phyloP scores from a whole-genome alignment of 192 early-diverging fungal genomes.

The Kappamyces sp. region DNA sequence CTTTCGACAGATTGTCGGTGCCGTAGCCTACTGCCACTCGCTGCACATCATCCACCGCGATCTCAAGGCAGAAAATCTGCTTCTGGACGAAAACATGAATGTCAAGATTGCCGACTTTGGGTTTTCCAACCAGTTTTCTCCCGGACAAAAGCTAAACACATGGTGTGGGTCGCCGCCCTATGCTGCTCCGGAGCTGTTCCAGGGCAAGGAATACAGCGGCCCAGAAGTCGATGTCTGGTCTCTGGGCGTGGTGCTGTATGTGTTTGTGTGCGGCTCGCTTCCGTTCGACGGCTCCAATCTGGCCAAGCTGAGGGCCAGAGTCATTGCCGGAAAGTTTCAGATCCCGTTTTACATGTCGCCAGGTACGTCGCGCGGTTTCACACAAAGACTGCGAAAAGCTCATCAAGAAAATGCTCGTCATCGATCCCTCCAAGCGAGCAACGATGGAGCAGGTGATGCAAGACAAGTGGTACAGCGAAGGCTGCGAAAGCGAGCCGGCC shows the following conservation, averaged over 20 bases:
- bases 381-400: conserved; percentile 47
- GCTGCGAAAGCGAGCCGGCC: conserved; percentile 39
- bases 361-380: conserved; percentile 25
- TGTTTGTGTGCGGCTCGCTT: conserved; percentile 67
- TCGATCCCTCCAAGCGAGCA: conserved; percentile 50
- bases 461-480: conserved; percentile 53
- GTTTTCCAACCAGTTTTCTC: conserved; percentile 55
- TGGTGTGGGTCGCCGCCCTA: conserved; percentile 61
- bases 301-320: conserved; percentile 44
- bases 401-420: conserved; percentile 50
- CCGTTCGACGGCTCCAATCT: conserved; percentile 59
- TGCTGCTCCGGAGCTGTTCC: conserved; percentile 52
- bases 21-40: conserved; percentile 53
- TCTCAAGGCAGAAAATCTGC: conserved; percentile 55
- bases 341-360: conserved; percentile 58
- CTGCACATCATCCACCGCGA: conserved; percentile 54
- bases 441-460: conserved; percentile 45
- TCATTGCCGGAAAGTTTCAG: conserved; percentile 51
- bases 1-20: conserved; percentile 52
- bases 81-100: conserved; percentile 56
- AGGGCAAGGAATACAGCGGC: conserved; percentile 82
- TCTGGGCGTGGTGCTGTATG: conserved; percentile 83
- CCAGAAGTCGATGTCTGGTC: conserved; percentile 97
- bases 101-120: conserved; percentile 64
- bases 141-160: conserved; percentile 52